Base-by-base conservation (phyloP, 495 filamentous ascomycete species). In the Evansstolkia leycettana region DNA sequence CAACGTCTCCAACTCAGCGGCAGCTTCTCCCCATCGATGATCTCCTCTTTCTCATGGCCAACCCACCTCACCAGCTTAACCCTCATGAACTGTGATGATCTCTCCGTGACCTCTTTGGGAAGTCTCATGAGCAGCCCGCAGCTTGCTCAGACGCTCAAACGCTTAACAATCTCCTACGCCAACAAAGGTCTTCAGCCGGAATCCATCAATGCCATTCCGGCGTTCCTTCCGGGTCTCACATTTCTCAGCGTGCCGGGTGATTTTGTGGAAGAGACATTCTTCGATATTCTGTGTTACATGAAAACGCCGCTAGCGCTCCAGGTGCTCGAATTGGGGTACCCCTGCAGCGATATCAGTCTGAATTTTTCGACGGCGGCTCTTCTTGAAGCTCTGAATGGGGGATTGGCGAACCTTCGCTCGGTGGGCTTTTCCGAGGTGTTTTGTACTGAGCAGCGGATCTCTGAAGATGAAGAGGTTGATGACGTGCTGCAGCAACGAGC, bases 231-330 rank as follows among this genome's bases (percentile, higher is more conserved):
- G 6, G 29, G 20, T 7, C 31, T 58, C 3, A 35, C 31, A 16
- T 52, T 43, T 33, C 52, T 58, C 32, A 51, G 50, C 34, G 28
- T 55, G 12, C 55, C 55, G 17, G 55, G 55, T 13, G 55, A 58
- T 24, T 31, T 53, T 17, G 44, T 55, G 5, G 36, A 51, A 2
- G 39, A 50, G 11, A 45, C 39, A 2, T 58, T 58, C 39, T 53
- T 58, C 46, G 45, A 52, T n/a, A 34, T 52, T 29, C 33, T 57
- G 10, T 13, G 33, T 12, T 39, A 46, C 31, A 40, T 39, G 11
- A 14, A 18, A 14, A 30, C 34, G n/a, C 39, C 41, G 3, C 11
- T 48, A 6, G 39, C 41, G 7, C 46, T 55, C 3, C 39, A 50
- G 23, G 37, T 41, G n/a, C 43, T 58, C 3, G 51, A 49, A 33